phyloP scores from a whole-genome alignment of 768 basidiomycete genomes.

The Rhodotorula toruloides region DNA sequence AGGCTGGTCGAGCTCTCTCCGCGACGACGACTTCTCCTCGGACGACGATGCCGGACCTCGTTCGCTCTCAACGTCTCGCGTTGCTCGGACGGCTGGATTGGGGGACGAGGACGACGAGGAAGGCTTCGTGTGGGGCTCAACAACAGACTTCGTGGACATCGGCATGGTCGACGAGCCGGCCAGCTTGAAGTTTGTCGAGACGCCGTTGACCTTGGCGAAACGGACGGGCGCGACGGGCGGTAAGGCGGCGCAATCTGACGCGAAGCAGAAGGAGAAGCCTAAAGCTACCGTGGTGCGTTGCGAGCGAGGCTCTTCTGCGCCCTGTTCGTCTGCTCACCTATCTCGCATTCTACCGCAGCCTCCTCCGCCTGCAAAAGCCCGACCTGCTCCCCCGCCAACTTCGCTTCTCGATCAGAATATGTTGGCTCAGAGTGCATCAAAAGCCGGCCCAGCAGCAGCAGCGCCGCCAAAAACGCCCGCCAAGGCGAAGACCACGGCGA shows the following conservation, averaged over 20 bases:
- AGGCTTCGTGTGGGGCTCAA: not conserved
- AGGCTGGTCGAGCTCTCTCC: slow-evolving; percentile 2
- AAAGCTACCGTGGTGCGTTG: not conserved
- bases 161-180: not conserved
- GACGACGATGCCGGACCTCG: not conserved
- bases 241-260: fast-evolving
- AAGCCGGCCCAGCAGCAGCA: too few relatives aligned
- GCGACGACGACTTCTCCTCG: not conserved
- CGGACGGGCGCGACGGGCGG: not conserved
- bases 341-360: too few relatives aligned
- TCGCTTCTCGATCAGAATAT: too few relatives aligned
- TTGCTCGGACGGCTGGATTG: too few relatives aligned
- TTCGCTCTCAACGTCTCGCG: not conserved
- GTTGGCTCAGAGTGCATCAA: too few relatives aligned
- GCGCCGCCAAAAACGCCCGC: too few relatives aligned
- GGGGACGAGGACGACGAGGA: not conserved
- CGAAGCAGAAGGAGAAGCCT: not conserved
- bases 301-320: not conserved
- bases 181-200: slow-evolving; percentile 1
- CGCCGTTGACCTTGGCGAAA: slow-evolving; percentile 6
- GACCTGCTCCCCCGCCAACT: too few relatives aligned
- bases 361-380: too few relatives aligned
- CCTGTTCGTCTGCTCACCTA: too few relatives aligned
- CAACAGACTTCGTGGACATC: not conserved
- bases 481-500: too few relatives aligned